Conservation (phyloP, 2,329 filamentous ascomycete genomes). For the Lasiodiplodia citricola region DNA sequence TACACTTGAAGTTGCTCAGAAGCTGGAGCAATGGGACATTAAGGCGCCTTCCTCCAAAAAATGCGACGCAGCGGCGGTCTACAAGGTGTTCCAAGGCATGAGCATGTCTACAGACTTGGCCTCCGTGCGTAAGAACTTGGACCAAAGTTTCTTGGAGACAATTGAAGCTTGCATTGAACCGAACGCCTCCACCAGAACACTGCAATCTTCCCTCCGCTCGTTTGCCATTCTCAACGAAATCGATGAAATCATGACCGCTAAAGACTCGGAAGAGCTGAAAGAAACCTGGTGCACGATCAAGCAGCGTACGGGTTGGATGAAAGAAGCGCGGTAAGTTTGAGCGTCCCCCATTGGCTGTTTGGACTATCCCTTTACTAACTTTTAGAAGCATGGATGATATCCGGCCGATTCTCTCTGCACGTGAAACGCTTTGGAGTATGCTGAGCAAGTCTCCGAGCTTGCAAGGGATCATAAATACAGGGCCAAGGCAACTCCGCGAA, state of each 20-base stretch:
- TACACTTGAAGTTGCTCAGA: constrained; percentile 79
- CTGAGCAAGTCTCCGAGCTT: constrained; percentile 73
- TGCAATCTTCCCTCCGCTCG: constrained; percentile 62
- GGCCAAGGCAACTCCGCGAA: constrained; percentile 67
- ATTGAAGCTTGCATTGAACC: constrained; percentile 45
- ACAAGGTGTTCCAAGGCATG: constrained; percentile 80
- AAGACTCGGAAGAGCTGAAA: constrained; percentile 65
- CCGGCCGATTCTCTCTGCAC: constrained; percentile 78
- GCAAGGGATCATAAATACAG: constrained; percentile 64
- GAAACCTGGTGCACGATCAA: constrained; percentile 68
- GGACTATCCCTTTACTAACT: not conserved
- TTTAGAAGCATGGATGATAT: constrained; percentile 72
- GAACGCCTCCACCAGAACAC: constrained; percentile 57
- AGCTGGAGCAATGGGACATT: constrained; percentile 90
- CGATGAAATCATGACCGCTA: constrained; percentile 73
- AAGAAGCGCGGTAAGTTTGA: constrained; percentile 71
- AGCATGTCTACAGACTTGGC: constrained; percentile 66
- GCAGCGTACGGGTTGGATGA: constrained; percentile 76
- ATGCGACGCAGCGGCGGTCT: constrained; percentile 69
- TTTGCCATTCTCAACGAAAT: constrained; percentile 80
- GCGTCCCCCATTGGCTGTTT: not conserved
- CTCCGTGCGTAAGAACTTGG: constrained; percentile 62
- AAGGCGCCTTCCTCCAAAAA: constrained; percentile 68
- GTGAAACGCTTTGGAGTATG: constrained; percentile 81
- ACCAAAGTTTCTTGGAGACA: constrained; percentile 62